Evolutionary conservation across 805 yeast genomes (phyloP), one percentile per base, ranked within the genome.

Genomic region (Pichia nanzhaoensis): DNA sequence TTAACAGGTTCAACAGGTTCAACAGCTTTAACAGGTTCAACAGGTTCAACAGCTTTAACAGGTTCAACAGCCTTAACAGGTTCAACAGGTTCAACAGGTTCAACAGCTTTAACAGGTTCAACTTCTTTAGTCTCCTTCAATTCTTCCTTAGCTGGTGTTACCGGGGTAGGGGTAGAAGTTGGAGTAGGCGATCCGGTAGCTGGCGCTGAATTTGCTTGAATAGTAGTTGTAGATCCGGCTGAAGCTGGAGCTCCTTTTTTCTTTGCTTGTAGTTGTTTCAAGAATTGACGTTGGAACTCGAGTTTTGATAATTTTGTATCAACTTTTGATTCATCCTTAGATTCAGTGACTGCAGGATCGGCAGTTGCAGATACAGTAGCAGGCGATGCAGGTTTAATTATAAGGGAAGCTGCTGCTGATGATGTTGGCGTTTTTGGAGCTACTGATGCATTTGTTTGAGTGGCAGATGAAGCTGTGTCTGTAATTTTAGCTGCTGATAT

Each of bases 401-500:
- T 20, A 16, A 35, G 3, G 13, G 39, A 14, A 8, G 31, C 16
- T 14, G 18, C 6, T 2, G 44, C 20, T 12, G 32, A n/a, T 30
- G 44, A 37, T n/a, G 55, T 33, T 30, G 48, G 39, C 5, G n/a
- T n/a, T n/a, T 30, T 30, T 13, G 12, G 14, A 30, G 33, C 6
- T 13, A 14, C 33, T 13, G 33, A 14, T 13, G 33, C n/a, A 30
- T 5, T 30, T 30, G 28, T 24, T 24, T 6, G 28, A 24, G 9
- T 24, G 6, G 9, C 28, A 24, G 28, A 10, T 24, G 10, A 24
- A 24, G 10, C 28, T 24, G 28, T 24, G 28, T 24, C 10, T 24
- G 6, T n/a, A n/a, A n/a, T 10, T 10, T 24, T 24, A 24, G 10
- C 28, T 24, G 10, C 6, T 24, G 28, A 10, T 24, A 24, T 24